These are phyloP conservation scores for Deuterostichococcus epilithicus DNA, from an alignment of 139 green algal genomes.

Conservation along the genomic window DNA sequence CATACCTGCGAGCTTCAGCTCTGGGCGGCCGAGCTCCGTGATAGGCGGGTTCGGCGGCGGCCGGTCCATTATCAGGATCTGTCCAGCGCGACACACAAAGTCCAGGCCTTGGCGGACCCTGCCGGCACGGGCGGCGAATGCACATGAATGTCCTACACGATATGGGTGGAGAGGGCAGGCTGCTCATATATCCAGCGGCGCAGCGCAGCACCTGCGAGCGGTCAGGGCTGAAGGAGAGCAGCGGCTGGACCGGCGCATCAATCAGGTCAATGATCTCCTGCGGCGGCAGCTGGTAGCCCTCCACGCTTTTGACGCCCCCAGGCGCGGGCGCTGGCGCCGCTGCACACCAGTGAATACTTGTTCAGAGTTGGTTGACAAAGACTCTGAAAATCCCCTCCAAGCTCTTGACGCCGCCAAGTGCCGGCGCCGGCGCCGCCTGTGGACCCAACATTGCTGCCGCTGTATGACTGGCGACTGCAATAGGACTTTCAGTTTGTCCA, in stretches of 20 bases:
- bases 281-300: constrained; percentile 77
- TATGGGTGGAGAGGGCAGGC: not conserved
- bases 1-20: constrained; percentile 90
- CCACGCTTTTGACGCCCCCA: not conserved
- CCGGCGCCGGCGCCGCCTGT: too few species aligned
- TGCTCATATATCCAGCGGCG: not conserved
- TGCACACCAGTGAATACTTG: not conserved
- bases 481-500: too few species aligned
- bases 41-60: constrained; percentile 83
- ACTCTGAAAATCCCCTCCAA: too few species aligned
- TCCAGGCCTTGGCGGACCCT: not conserved
- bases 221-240: constrained; percentile 87
- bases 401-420: too few species aligned
- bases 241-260: constrained; percentile 71
- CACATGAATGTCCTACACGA: not conserved
- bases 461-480: too few species aligned
- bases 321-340: too few species aligned
- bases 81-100: not conserved
- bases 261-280: constrained; percentile 87
- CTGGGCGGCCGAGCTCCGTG: constrained; percentile 80
- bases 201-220: constrained; percentile 26
- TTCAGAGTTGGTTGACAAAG: too few species aligned
- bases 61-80: constrained; percentile 78
- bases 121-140: not conserved
- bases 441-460: too few species aligned